Base-by-base conservation (phyloP, 176 grass and related monocot genomes). In the Musa troglodytarum region DNA sequence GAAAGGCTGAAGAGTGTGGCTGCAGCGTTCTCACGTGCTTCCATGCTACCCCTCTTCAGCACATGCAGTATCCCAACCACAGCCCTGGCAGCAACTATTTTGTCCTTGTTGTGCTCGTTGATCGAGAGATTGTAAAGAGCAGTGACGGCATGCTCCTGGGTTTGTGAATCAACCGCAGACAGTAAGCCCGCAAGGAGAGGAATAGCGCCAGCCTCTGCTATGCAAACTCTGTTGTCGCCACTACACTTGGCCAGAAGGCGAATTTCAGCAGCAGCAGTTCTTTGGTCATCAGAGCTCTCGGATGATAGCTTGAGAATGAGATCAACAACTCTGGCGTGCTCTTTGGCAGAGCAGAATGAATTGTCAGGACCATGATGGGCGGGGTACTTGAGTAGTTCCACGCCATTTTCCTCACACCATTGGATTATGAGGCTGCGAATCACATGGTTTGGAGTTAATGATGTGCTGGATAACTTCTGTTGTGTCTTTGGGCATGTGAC, bases 1-100 rank as follows among this genome's bases (percentile, higher is more conserved):
- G 96, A 99, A 16, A 99, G 86, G 69, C 96, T 99, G 80, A 99
- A 99, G 61, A 99, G 87, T 0, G 96, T 92, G 22, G 96, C 96
- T 11, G 96, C 86, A 51, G 96, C 91, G 77, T 99, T 99, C 82
- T 95, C 96, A 56, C 96, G 83, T 52, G 96, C 96, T 68, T 88
- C 91, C 91, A 95, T 95, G 76, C 87, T 95, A 50, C 96, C 96
- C 75, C 82, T 92, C 78, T 87, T 95, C 72, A 95, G 84, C 49
- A 99, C 96, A 83, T 86, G 80, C 3, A 99, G 84, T 81, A 99
- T 87, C 52, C 91, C 82, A 0, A 83, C 84, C 1, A 99, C 96
- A 79, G 88, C 91, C 56, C 85, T 83, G 34, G 84, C 87, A 23
- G 71, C 56, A 63, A 99, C 89, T 79, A 99, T 95, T 73, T 78